Base-by-base conservation (phyloP, 805 yeast species). In the Zygoascus flipseniorum region DNA sequence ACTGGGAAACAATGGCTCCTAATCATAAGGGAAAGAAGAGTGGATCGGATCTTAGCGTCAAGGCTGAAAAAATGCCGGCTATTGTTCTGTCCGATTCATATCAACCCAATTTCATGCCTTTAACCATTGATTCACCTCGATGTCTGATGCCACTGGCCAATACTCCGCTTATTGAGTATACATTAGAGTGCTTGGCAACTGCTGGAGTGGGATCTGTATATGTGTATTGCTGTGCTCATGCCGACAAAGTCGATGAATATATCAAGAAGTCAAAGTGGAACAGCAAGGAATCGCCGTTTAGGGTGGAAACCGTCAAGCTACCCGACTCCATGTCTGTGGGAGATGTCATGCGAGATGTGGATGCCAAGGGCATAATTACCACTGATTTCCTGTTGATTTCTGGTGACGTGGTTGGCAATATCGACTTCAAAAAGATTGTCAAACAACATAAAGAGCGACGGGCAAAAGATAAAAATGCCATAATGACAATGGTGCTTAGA, bases 341-440 rank as follows among this genome's bases (percentile, higher is more conserved):
- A 60, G 99, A 93, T 71, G 95, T 96, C 19, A 87, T 93, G 95
- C 79, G 99, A 67, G 98, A 92, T 65, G 73, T 93, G 54, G 99
- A 93, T 68, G 83, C 87, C 56, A 76, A 96, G 61, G 97, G 97
- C 5, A 72, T 92, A 54, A 87, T 93, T 50, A 81, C 86, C 1
- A 90, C 95, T 13, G 99, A 93, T 69, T 93, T 93, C 63, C 72
- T 93, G 53, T 75, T 93, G 39, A 86, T 93, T 32, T 82, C 95
- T 8, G 99, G 99, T 56, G 99, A 93, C 67, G 95, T 92, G 18
- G 88, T 93, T n/a, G 85, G 96, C 43, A 93, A 93, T 63, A 77
- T 93, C 54, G 93, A 89, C 62, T 81, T 92, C 57, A 78, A 77
- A 47, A 80, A 83, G 60, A 86, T 85, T 39, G 72, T 89, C 71